Percentiles rank a stretch among this genome's conserved stretches.
These are phyloP conservation scores for Paramecium sonneborni DNA, from an alignment of 73 alveolate genomes.

Conservation along the genomic window DNA sequence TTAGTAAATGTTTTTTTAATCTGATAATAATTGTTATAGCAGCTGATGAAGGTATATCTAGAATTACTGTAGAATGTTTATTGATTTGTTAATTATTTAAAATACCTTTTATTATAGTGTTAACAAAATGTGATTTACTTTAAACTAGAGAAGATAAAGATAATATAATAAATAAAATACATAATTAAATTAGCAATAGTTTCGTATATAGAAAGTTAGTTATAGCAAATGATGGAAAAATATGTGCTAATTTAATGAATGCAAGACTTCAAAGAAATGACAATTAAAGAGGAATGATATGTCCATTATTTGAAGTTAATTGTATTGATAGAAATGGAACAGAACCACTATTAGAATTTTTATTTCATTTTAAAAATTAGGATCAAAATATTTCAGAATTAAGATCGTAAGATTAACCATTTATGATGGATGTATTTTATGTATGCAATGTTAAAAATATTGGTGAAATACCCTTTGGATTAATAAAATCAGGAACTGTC, in stretches of 20 bases:
- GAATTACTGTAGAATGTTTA: constrained; percentile 7
- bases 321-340: background rate
- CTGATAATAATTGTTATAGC: background rate
- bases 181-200: constrained; percentile 6
- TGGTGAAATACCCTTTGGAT: constrained; percentile 3
- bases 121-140: background rate
- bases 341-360: background rate
- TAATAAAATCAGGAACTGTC: background rate
- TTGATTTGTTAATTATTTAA: background rate
- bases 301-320: background rate
- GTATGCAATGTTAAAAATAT: background rate
- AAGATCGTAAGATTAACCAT: background rate
- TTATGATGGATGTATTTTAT: background rate
- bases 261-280: background rate
- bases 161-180: background rate
- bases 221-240: background rate
- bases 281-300: background rate
- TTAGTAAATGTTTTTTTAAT: background rate
- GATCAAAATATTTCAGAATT: background rate
- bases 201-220: background rate
- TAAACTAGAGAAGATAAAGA: background rate
- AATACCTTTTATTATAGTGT: background rate
- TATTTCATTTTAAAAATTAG: background rate
- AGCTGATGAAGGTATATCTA: background rate
- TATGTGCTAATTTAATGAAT: background rate